phyloP scores from a whole-genome alignment of 345 rosid genomes.

The Durio zibethinus region DNA sequence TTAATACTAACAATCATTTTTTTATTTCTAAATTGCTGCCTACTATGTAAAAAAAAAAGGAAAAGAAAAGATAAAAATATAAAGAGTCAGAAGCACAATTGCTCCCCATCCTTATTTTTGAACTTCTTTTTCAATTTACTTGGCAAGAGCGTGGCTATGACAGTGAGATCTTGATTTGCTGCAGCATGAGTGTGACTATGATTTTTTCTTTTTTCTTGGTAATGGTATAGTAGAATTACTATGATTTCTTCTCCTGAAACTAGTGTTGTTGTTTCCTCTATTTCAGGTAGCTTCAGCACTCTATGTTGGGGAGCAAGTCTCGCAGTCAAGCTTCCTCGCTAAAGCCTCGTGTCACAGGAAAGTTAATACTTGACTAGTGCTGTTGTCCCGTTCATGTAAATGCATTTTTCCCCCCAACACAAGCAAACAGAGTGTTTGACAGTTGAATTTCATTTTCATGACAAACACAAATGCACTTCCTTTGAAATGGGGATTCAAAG shows the following conservation, averaged over 20 bases:
- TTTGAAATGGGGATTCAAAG: neutral
- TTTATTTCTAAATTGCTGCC: no score
- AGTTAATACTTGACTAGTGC: slow-evolving; percentile 70
- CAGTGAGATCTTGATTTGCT: no score
- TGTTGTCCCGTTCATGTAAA: neutral
- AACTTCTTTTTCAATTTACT: no score
- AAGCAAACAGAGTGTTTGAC: neutral
- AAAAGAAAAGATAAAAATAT: no score
- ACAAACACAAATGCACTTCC: neutral
- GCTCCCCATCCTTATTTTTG: no score
- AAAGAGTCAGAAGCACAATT: no score
- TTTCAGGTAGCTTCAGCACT: slow-evolving; percentile 54
- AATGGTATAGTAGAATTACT: no score
- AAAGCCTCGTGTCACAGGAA: slow-evolving; percentile 69
- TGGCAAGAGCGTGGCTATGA: no score
- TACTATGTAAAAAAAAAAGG: no score
- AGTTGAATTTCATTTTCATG: neutral
- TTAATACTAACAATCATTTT: no score
- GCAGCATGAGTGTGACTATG: no score
- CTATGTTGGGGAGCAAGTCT: slow-evolving; percentile 53
- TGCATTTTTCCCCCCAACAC: neutral
- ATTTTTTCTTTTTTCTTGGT: no score
- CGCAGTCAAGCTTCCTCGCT: slow-evolving; percentile 53
- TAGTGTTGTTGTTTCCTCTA: neutral
- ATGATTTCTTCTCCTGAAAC: neutral